Conservation (phyloP, 108 stramenopile species). For the Cyclotella sp. region DNA sequence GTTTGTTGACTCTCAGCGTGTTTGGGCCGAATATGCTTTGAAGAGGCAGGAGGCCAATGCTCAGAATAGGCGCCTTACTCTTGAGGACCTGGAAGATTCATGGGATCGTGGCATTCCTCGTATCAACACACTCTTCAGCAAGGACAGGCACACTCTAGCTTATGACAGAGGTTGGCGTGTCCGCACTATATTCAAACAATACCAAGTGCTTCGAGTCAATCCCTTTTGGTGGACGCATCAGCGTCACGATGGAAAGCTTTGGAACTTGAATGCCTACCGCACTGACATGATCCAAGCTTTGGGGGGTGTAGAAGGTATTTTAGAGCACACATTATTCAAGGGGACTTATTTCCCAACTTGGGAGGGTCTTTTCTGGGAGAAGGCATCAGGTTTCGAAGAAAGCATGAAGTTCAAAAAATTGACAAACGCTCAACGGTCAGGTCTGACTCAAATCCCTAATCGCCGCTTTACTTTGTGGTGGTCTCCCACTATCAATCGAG, state of each 20-base stretch:
- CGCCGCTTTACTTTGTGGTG: conserved; percentile 99
- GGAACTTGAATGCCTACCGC: conserved; percentile 99
- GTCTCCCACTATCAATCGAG: conserved; percentile 99
- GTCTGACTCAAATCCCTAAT: conserved; percentile 99
- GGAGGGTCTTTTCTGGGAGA: conserved; percentile 99
- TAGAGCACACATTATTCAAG: conserved; percentile 99
- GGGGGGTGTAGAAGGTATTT: conserved; percentile 98
- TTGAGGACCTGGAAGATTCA: conserved; percentile 99
- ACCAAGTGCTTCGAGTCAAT: conserved; percentile 94
- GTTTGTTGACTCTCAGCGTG: conserved; percentile 98
- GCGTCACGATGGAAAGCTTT: conserved; percentile 99
- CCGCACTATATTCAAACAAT: conserved; percentile 97
- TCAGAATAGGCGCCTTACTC: conserved; percentile 97
- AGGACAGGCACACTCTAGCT: conserved; percentile 95
- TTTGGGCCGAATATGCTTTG: conserved; percentile 99
- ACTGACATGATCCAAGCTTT: conserved; percentile 99
- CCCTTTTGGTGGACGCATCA: conserved; percentile 99
- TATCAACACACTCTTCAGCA: conserved; percentile 98
- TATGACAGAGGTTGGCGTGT: conserved; percentile 99
- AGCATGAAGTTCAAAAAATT: conserved; percentile 99
- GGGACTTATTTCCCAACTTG: conserved; percentile 99
- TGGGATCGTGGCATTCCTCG: conserved; percentile 99
- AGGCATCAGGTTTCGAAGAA: conserved; percentile 98
- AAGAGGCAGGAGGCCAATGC: conserved; percentile 99
- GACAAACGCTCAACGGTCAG: conserved; percentile 98